Conservation (phyloP, 2,329 filamentous ascomycete genomes). For the Cladosporium velox region DNA sequence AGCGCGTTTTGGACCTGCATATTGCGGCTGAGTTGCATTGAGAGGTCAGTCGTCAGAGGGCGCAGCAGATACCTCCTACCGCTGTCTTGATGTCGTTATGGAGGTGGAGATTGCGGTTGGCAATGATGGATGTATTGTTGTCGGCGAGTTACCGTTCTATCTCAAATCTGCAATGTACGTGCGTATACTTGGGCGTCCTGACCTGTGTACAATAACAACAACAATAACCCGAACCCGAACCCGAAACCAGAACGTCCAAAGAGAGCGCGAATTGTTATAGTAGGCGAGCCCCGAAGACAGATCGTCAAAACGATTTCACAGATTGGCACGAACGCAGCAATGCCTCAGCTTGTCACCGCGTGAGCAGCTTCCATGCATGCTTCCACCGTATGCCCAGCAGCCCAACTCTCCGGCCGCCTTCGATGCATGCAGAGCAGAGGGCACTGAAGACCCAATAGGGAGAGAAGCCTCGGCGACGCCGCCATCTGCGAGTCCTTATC, state of each 20-base stretch:
- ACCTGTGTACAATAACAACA: not conserved
- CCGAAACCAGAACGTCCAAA: not conserved
- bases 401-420: not conserved
- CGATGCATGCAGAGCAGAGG: not conserved
- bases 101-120: not conserved
- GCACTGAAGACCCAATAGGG: not conserved
- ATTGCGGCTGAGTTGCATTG: not conserved
- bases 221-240: not conserved
- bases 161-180: not conserved
- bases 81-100: not conserved
- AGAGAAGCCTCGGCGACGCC: not conserved
- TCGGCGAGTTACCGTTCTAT: not conserved
- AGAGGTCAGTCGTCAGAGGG: constrained; percentile 8
- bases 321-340: not conserved
- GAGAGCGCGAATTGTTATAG: not conserved
- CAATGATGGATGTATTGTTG: not conserved
- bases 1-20: constrained; percentile 6
- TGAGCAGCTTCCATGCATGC: not conserved
- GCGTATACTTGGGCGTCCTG: not conserved
- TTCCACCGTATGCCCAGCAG: not conserved
- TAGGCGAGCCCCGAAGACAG: not conserved
- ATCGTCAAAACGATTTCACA: not conserved
- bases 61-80: not conserved
- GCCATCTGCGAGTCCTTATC: not conserved
- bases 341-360: not conserved